Evolutionary conservation across 73 alveolate species (phyloP), one percentile per base, ranked within the genome.

Genomic region (Paramecium tetraurelia): DNA sequence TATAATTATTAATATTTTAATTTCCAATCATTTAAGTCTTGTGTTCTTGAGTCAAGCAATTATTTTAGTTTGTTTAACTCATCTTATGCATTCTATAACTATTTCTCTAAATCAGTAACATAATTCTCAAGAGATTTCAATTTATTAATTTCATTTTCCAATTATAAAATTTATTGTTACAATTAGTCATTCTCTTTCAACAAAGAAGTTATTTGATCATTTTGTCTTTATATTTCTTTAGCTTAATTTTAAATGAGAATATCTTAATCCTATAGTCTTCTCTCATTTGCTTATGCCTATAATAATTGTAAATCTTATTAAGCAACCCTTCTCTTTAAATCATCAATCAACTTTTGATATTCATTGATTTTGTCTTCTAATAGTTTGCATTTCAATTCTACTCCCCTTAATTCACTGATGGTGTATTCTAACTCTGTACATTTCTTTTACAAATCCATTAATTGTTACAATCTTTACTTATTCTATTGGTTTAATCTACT

Each of bases 291-390:
- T 41, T 40, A 36, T 9, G 89, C 89, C 3, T 77, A 24, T 27
- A 77, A 77, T 77, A 77, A 46, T 77, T n/a, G 27, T 21, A 77
- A 24, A 20, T 77, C 89, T 24, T 77, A 77, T 77, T 40, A 77
- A 40, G 89, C 89, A 21, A 40, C 29, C 41, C 89, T 77, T 41
- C 89, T 77, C 71, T 46, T 77, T 4, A 77, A 43, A 41, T 77
- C 89, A 77, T 77, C 89, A 3, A 77, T 77, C 16, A 77, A 43
- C 11, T 77, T 24, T 77, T 77, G 31, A 21, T 43, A 43, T 43
- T 77, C 89, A 41, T 14, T 43, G 18, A 77, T 24, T 46, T 77
- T 77, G 21, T 77, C 89, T 41, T 43, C 69, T 2, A 77, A 43
- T 38, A 29, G 18, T 43, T 41, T 77, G 44, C 53, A 29, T 22